These are phyloP conservation scores for Irpex sp. DNA, from an alignment of 1,284 basidiomycete species.

Conservation along the genomic window DNA sequence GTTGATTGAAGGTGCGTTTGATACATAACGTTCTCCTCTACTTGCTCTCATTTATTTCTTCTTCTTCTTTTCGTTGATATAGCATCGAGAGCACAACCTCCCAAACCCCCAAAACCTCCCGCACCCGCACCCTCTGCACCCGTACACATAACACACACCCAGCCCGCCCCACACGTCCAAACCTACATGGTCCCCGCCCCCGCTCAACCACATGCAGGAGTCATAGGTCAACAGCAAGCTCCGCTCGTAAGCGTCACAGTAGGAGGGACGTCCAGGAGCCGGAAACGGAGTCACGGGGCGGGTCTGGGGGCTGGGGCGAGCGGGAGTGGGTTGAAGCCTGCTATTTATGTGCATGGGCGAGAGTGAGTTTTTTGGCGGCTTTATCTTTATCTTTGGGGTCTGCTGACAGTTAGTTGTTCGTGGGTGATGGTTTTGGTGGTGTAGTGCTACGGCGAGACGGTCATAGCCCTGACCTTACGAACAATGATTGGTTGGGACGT, in stretches of 20 bases:
- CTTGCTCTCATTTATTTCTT: background rate
- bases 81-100: constrained; percentile 23
- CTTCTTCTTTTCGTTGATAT: background rate
- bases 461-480: no score
- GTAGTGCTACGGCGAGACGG: background rate
- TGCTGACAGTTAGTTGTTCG: no score
- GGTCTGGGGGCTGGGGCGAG: background rate
- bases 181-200: constrained; percentile 3
- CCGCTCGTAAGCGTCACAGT: constrained; percentile 21
- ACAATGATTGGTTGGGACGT: no score
- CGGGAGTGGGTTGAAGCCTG: constrained; percentile 21
- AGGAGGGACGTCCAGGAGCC: constrained; percentile 12
- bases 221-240: constrained; percentile 1
- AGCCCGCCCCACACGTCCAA: constrained; percentile 1
- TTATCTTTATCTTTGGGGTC: no score
- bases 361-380: constrained; percentile 21
- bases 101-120: background rate
- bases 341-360: constrained; percentile 25
- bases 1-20: constrained; percentile 53
- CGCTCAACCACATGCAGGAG: background rate
- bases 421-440: no score
- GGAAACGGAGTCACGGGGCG: constrained; percentile 21
- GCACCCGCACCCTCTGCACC: background rate
- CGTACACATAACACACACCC: background rate
- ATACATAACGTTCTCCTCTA: background rate